Conservation (phyloP, 208 protist genomes). For the Trypanosoma mega region DNA sequence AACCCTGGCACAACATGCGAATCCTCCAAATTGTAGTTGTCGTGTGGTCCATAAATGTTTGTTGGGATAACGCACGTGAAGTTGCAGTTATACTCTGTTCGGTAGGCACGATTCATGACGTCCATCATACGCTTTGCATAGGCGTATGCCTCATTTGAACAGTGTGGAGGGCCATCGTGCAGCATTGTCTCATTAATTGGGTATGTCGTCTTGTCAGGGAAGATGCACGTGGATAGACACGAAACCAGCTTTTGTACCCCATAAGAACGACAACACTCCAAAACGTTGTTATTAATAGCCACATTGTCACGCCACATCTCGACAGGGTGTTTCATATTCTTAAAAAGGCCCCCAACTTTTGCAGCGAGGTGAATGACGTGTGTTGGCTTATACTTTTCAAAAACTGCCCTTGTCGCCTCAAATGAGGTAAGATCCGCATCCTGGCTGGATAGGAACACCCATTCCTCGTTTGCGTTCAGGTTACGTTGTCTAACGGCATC, state of each 20-base stretch:
- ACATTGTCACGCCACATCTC: conserved; percentile 90
- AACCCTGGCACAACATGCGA: conserved; percentile 92
- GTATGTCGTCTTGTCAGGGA: conserved; percentile 93
- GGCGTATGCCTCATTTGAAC: conserved; percentile 91
- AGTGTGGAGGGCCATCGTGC: conserved; percentile 89
- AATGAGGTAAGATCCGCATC: conserved; percentile 82
- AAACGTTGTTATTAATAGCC: conserved; percentile 93
- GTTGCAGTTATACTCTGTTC: conserved; percentile 69
- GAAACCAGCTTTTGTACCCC: conserved; percentile 84
- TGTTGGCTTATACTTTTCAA: conserved; percentile 85
- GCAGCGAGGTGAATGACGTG: conserved; percentile 95
- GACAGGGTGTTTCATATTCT: conserved; percentile 88
- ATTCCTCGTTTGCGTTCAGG: conserved; percentile 40
- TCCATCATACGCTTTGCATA: conserved; percentile 96
- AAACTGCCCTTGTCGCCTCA: conserved; percentile 49
- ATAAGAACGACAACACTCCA: conserved; percentile 60
- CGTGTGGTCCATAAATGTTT: conserved; percentile 93
- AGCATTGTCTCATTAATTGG: conserved; percentile 93
- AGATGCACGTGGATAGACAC: conserved; percentile 94
- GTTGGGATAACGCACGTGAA: conserved; percentile 94
- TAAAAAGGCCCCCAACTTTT: conserved; percentile 91
- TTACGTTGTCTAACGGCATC: conserved; percentile 25
- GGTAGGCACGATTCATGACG: conserved; percentile 77
- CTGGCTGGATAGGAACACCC: conserved; percentile 82
- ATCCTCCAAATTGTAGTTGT: conserved; percentile 87